These are phyloP conservation scores for Pseudogymnoascus sp. DNA, from an alignment of 2,329 filamentous ascomycete genomes.

Conservation along the genomic window DNA sequence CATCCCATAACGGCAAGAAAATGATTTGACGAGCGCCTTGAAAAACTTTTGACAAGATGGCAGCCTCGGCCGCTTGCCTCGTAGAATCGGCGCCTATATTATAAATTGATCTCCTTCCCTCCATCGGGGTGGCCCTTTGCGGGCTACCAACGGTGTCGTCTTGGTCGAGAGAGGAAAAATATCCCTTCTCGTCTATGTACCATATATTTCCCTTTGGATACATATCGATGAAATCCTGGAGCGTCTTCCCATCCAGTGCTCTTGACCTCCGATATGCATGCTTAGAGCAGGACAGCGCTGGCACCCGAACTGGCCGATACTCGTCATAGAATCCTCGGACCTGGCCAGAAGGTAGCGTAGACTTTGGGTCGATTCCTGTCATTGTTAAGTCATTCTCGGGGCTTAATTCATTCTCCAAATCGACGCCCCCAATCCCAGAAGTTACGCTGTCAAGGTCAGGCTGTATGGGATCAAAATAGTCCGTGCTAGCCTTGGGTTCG, in stretches of 20 bases:
- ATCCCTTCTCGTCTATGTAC: slow-evolving; percentile 25
- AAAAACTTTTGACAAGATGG: slow-evolving; percentile 22
- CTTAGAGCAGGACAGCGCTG: slow-evolving; percentile 20
- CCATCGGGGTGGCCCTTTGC: background rate
- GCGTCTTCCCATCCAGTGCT: slow-evolving; percentile 19
- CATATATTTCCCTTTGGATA: slow-evolving; percentile 26
- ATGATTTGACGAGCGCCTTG: slow-evolving; percentile 23
- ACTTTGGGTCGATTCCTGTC: slow-evolving; percentile 5
- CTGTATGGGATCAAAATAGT: slow-evolving; percentile 10
- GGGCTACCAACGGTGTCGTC: slow-evolving; percentile 10
- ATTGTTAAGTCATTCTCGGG: background rate
- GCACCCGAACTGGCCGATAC: slow-evolving; percentile 20
- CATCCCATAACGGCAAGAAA: slow-evolving; percentile 26
- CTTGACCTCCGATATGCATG: slow-evolving; percentile 16
- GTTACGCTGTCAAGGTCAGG: slow-evolving; percentile 1
- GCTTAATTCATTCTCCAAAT: background rate
- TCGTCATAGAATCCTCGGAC: slow-evolving; percentile 5
- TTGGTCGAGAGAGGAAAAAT: slow-evolving; percentile 25
- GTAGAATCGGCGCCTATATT: slow-evolving; percentile 1
- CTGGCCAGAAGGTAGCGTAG: slow-evolving; percentile 2
- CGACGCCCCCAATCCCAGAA: background rate
- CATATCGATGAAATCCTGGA: slow-evolving; percentile 20
- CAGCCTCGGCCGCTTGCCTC: slow-evolving; percentile 20
- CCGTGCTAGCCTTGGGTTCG: slow-evolving; percentile 12
- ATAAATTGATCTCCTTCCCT: background rate